These are phyloP conservation scores for Nannizzia gypsea DNA, from an alignment of 2,329 filamentous ascomycete genomes.

Conservation along the genomic window DNA sequence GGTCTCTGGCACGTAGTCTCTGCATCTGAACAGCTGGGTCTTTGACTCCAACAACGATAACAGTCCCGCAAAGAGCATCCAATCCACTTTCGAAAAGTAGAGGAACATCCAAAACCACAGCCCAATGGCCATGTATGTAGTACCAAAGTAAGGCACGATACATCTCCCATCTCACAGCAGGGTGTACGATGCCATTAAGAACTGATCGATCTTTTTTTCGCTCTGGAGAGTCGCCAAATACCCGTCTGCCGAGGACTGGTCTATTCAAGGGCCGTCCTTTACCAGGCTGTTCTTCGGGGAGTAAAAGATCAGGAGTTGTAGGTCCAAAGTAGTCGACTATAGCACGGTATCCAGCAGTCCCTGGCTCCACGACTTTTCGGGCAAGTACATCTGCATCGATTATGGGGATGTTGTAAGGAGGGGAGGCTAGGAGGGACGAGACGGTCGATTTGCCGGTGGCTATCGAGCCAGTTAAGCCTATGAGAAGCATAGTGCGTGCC, in stretches of 20 bases:
- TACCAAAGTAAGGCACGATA: slow-evolving; percentile 59
- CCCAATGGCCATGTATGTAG: slow-evolving; percentile 70
- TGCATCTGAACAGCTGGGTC: slow-evolving; percentile 74
- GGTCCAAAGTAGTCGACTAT: slow-evolving; percentile 73
- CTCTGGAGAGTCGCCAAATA: slow-evolving; percentile 71
- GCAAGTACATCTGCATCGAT: slow-evolving; percentile 91
- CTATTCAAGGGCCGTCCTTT: slow-evolving; percentile 60
- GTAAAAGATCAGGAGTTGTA: slow-evolving; percentile 73
- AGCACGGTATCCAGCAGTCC: slow-evolving; percentile 67
- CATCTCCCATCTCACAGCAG: slow-evolving; percentile 74
- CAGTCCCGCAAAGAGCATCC: slow-evolving; percentile 72
- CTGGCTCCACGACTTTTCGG: slow-evolving; percentile 86
- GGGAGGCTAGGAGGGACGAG: slow-evolving; percentile 63
- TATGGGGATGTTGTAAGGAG: slow-evolving; percentile 77
- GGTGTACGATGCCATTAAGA: slow-evolving; percentile 85
- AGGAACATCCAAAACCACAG: slow-evolving; percentile 83
- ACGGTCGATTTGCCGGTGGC: slow-evolving; percentile 97
- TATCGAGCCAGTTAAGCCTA: slow-evolving; percentile 92
- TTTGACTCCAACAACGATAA: slow-evolving; percentile 73
- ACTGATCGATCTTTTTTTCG: slow-evolving; percentile 58
- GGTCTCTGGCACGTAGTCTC: slow-evolving; percentile 61
- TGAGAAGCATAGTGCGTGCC: slow-evolving; percentile 62
- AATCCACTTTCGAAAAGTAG: slow-evolving; percentile 80
- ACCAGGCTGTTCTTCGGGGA: slow-evolving; percentile 39
- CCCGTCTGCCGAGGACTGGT: slow-evolving; percentile 67